phyloP scores from a whole-genome alignment of 2,329 filamentous ascomycete genomes.

The Sarocladium strictum region DNA sequence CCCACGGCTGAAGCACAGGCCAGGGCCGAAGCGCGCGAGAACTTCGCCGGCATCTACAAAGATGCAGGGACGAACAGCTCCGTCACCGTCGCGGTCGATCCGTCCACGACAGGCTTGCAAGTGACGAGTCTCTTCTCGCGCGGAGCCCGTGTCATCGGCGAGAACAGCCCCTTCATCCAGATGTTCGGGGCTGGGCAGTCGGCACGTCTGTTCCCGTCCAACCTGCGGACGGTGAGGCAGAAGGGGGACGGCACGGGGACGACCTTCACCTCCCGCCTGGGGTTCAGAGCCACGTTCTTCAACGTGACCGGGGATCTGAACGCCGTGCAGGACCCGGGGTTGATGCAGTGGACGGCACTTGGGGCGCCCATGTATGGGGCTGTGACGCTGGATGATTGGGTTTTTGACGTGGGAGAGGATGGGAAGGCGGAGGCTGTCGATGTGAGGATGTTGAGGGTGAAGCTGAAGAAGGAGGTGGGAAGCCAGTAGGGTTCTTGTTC shows the following conservation, averaged over 20 bases:
- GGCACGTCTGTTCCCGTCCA: conserved; percentile 7
- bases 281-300: conserved; percentile 10
- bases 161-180: conserved; percentile 7
- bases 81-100: conserved; percentile 2
- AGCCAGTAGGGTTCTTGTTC: no score
- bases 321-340: conserved; percentile 8
- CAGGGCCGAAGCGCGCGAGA: neutral
- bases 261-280: conserved; percentile 2
- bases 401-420: conserved; percentile 10
- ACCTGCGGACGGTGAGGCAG: neutral
- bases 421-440: neutral
- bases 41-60: conserved; percentile 7
- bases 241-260: neutral
- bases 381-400: conserved; percentile 9
- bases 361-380: conserved; percentile 5
- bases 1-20: conserved; percentile 4
- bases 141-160: conserved; percentile 1
- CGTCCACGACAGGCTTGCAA: neutral
- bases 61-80: conserved; percentile 6
- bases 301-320: neutral
- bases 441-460: conserved; percentile 9
- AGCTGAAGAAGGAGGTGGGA: neutral
- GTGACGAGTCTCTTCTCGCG: conserved; percentile 1
- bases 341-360: conserved; percentile 9
- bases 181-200: conserved; percentile 9